phyloP scores from a whole-genome alignment of 805 yeast species.

The Candida oleophila region DNA sequence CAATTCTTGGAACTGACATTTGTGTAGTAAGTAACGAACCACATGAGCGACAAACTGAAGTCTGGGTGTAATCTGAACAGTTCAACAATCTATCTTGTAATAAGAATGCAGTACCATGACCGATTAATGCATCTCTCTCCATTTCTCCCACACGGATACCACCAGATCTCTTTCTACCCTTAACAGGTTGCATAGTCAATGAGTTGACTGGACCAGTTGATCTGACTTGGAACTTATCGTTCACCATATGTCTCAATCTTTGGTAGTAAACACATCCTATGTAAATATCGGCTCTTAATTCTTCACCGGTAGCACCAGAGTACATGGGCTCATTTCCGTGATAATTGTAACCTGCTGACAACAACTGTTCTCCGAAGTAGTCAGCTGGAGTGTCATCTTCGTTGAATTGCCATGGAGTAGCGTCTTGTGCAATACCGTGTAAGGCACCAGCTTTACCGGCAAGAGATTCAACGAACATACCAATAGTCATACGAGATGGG shows the following conservation, averaged over 20 bases:
- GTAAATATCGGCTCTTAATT: constrained; percentile 91
- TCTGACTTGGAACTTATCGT: constrained; percentile 98
- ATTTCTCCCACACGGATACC: constrained; percentile 99
- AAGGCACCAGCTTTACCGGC: constrained; percentile 99
- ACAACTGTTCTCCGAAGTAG: constrained; percentile 91
- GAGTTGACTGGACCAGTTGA: constrained; percentile 98
- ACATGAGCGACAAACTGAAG: constrained; percentile 86
- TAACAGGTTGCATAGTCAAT: constrained; percentile 98
- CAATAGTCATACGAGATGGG: constrained; percentile 99
- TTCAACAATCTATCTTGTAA: constrained; percentile 92
- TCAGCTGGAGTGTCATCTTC: constrained; percentile 96
- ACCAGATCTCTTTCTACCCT: constrained; percentile 98
- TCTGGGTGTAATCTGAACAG: constrained; percentile 93
- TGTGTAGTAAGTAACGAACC: constrained; percentile 91
- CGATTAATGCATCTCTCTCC: constrained; percentile 99
- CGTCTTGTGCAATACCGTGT: constrained; percentile 96
- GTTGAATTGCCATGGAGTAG: constrained; percentile 93
- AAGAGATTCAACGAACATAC: constrained; percentile 97
- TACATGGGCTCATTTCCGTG: constrained; percentile 99
- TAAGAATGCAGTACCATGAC: constrained; percentile 95
- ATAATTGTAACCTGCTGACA: constrained; percentile 87
- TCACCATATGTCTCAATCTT: constrained; percentile 98
- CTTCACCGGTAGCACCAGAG: constrained; percentile 98
- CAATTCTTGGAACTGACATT: constrained; percentile 86
- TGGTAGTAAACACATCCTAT: constrained; percentile 97